These are phyloP conservation scores for Xylaria sp. DNA, from an alignment of 2,329 filamentous ascomycete genomes.

Conservation along the genomic window DNA sequence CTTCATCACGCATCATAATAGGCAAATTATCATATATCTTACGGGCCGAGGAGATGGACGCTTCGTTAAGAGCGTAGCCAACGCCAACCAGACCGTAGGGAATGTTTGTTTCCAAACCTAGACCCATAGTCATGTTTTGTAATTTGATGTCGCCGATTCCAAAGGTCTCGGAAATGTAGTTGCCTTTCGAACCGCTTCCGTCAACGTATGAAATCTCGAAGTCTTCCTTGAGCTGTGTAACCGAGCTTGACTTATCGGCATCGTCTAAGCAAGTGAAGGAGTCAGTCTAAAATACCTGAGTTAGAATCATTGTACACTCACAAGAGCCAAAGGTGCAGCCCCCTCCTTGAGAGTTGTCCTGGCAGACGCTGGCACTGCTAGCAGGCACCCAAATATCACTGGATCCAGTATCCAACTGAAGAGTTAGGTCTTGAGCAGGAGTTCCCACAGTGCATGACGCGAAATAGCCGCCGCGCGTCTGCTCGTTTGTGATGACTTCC, in stretches of 20 bases:
- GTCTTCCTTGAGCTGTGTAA: slow-evolving; percentile 52
- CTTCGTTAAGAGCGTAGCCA: slow-evolving; percentile 67
- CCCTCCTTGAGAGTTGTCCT: slow-evolving; percentile 42
- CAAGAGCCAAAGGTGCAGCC: slow-evolving; percentile 60
- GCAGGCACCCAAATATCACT: slow-evolving; percentile 71
- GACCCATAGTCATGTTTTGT: slow-evolving; percentile 67
- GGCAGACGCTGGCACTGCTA: slow-evolving; percentile 54
- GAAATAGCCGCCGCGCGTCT: slow-evolving; percentile 63
- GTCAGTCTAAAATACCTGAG: slow-evolving; percentile 35
- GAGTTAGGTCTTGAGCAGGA: slow-evolving; percentile 63
- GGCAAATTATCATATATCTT: slow-evolving; percentile 68
- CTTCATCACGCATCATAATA: slow-evolving; percentile 69
- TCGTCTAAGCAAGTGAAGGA: slow-evolving; percentile 53
- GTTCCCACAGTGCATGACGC: slow-evolving; percentile 66
- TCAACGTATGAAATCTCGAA: slow-evolving; percentile 73
- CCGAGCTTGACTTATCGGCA: slow-evolving; percentile 58
- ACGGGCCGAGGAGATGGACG: slow-evolving; percentile 50
- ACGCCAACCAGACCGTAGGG: slow-evolving; percentile 68
- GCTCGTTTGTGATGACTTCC: slow-evolving; percentile 58
- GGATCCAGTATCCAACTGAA: slow-evolving; percentile 73
- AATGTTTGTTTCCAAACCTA: slow-evolving; percentile 65
- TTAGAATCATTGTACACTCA: slow-evolving; percentile 47
- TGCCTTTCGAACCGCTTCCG: slow-evolving; percentile 64
- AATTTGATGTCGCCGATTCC: slow-evolving; percentile 62
- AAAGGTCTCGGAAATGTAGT: slow-evolving; percentile 69